A percentile compares a stretch with the other conserved stretches of the same genome.
These are phyloP conservation scores for Microbotryum violaceum DNA, from an alignment of 1,284 basidiomycete genomes.

Conservation along the genomic window DNA sequence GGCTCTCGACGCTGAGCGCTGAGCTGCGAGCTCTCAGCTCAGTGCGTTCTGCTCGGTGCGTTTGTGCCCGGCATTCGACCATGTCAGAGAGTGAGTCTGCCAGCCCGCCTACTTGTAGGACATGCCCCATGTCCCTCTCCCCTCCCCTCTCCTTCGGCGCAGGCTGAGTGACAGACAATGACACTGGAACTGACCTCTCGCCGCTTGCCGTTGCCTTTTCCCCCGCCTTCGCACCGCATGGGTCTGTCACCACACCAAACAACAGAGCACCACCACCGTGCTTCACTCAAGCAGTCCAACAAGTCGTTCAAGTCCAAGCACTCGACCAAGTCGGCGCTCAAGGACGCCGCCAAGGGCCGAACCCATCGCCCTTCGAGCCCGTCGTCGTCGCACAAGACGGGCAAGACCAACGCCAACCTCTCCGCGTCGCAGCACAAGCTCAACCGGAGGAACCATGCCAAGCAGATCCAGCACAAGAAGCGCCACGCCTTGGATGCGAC, in stretches of 20 bases:
- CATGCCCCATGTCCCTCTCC: too few species aligned
- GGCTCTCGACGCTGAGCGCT: too few species aligned
- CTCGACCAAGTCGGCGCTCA: constrained; percentile 59
- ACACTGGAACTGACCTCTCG: background rate
- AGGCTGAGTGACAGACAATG: background rate
- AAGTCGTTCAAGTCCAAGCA: constrained; percentile 85
- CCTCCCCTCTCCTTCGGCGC: background rate
- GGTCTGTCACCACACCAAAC: background rate
- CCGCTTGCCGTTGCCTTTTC: background rate
- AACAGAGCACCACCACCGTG: constrained; percentile 55
- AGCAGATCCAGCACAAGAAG: constrained; percentile 66
- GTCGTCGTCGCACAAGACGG: constrained; percentile 8
- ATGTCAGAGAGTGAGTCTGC: too few species aligned
- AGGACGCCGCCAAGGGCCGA: constrained; percentile 28
- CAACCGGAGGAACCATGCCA: constrained; percentile 69
- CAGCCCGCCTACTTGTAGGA: too few species aligned
- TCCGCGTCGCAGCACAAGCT: constrained; percentile 53
- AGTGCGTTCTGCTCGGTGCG: too few species aligned
- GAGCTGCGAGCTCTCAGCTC: too few species aligned
- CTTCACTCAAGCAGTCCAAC: constrained; percentile 85
- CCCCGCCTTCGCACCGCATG: background rate
- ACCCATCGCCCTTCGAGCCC: constrained; percentile 19
- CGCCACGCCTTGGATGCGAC: constrained; percentile 53
- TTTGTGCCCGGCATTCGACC: too few species aligned
- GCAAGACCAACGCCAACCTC: constrained; percentile 31